These are phyloP conservation scores for Neospora caninum DNA, from an alignment of 169 alveolate genomes.

Conservation along the genomic window DNA sequence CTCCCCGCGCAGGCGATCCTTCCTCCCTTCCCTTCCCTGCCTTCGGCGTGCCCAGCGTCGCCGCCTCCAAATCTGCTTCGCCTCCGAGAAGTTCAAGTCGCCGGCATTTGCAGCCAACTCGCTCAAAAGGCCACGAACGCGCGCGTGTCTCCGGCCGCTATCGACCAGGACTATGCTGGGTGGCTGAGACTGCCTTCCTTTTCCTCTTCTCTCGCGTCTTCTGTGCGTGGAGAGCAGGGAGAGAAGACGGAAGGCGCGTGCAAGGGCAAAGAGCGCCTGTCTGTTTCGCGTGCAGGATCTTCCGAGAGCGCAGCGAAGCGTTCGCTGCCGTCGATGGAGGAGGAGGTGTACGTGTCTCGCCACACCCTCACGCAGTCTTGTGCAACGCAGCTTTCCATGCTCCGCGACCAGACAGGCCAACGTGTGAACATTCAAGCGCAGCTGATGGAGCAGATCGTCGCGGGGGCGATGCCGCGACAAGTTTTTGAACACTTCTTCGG, in stretches of 20 bases:
- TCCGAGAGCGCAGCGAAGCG: no score
- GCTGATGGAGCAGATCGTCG: slow-evolving; percentile 43
- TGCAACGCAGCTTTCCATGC: not conserved
- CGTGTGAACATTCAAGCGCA: slow-evolving; percentile 42
- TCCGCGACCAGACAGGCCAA: not conserved
- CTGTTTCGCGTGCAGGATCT: no score
- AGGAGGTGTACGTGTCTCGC: slow-evolving; percentile 50
- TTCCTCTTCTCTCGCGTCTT: not conserved
- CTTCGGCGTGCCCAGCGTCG: not conserved
- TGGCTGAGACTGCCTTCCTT: not conserved
- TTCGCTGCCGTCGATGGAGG: not conserved
- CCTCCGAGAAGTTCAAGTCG: not conserved
- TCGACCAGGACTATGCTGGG: not conserved
- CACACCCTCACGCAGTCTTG: slow-evolving; percentile 42
- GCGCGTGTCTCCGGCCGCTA: not conserved
- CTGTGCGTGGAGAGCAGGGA: not conserved
- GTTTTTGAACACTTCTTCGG: slow-evolving; percentile 48
- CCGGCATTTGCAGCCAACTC: not conserved
- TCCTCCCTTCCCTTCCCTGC: slow-evolving; percentile 6
- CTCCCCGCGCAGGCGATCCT: no score
- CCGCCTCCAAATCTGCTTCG: not conserved
- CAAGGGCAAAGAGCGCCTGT: not conserved
- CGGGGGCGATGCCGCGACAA: not conserved
- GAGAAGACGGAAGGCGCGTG: not conserved
- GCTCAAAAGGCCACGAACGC: not conserved